Base-by-base conservation (phyloP, 106 monocot species). In the Chionographis japonica region DNA sequence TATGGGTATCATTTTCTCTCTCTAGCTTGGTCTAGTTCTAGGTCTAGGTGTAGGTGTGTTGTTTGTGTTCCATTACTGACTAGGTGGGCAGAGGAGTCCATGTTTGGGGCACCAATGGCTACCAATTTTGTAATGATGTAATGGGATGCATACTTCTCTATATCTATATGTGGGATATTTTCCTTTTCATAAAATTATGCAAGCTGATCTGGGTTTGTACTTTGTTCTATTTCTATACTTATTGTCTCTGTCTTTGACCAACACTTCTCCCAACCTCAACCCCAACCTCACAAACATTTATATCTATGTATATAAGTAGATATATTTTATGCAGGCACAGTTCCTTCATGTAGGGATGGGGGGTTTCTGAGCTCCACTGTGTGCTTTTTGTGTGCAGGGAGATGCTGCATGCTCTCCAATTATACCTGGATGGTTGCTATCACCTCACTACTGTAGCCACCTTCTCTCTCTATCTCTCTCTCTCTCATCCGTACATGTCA, bases 101-200 rank as follows among this genome's bases (percentile, higher is more conserved):
- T 56, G 58, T 70, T 62, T 57, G 52, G 51, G 72, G 52, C 38
- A 19, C 41, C 51, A 36, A 27, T 20, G 72, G 54, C 67, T 61
- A 60, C 78, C 70, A 70, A 70, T 70, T 70, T 70, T 70, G 70
- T 70, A 60, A 39, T 70, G 18, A 70, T 59, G 49, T 70, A 56
- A 60, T 70, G 70, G 70, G 54, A 61, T 75, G 58, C 58, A 58
- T 27, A 72, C 72, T 72, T 63, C 62, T 54, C 62, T 54, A 37
- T 54, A 72, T 62, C 72, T 63, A 62, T 62, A 56, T 70, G 2
- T 27, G 27, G 27, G 27, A 50, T 72, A 71, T 71, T 27, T 27
- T 27, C 27, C 27, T 27, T 27, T 0, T 27, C 27, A 70, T 39
- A 54, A 52, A 68, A 54, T 37, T 53, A 52, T 70, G 15, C 58